Conservation (phyloP, 805 yeast genomes). For the Zygotorulaspora florentina region DNA sequence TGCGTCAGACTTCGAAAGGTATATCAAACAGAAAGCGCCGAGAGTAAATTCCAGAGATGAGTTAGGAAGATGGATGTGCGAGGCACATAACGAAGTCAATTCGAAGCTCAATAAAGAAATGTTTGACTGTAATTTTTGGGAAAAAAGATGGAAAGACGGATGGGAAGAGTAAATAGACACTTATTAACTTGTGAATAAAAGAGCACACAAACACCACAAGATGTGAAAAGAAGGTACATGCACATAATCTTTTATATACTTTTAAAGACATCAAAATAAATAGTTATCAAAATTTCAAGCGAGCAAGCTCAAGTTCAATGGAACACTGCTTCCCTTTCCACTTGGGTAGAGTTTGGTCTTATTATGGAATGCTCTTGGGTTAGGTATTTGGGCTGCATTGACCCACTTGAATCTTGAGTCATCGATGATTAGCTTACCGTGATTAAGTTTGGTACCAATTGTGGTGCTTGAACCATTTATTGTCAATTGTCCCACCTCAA, state of each 20-base stretch:
- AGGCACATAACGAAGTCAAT: constrained; percentile 94
- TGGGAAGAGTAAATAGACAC: constrained; percentile 50
- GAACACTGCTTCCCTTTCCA: constrained; percentile 91
- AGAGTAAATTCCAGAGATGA: constrained; percentile 64
- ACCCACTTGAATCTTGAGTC: constrained; percentile 66
- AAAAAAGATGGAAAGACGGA: constrained; percentile 91
- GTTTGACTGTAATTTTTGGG: constrained; percentile 89
- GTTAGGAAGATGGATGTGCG: constrained; percentile 88
- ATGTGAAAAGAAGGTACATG: background rate
- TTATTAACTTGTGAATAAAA: constrained; percentile 4
- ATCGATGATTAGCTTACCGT: constrained; percentile 48
- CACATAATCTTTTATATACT: background rate
- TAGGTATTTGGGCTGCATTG: constrained; percentile 68
- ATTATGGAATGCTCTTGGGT: constrained; percentile 77
- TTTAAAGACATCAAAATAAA: constrained; percentile 1
- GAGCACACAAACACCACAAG: background rate
- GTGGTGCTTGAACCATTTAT: constrained; percentile 26
- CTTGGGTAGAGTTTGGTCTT: constrained; percentile 82
- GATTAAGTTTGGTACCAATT: constrained; percentile 27
- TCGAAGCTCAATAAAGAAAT: constrained; percentile 75
- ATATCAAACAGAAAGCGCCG: constrained; percentile 52
- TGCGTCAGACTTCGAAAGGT: constrained; percentile 74
- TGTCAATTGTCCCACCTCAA: constrained; percentile 23
- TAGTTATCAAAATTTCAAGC: constrained; percentile 9
- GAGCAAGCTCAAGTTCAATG: constrained; percentile 55